These are phyloP conservation scores for Syzygium aqueum DNA, from an alignment of 345 rosid genomes.

Conservation along the genomic window DNA sequence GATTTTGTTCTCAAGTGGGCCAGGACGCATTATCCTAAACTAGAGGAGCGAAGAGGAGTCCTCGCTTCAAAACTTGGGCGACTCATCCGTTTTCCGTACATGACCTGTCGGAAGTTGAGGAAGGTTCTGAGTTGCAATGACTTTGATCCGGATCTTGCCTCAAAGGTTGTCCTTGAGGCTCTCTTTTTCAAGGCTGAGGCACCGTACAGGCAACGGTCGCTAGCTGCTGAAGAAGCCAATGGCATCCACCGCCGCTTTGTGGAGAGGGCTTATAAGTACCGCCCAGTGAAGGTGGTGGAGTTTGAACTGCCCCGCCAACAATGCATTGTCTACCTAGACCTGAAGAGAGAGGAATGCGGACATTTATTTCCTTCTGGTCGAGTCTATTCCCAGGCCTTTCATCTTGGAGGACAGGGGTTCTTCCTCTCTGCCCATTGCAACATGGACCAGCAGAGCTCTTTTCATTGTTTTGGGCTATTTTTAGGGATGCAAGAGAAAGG, in stretches of 20 bases:
- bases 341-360: constrained; percentile 55
- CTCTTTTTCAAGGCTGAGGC: constrained; percentile 75
- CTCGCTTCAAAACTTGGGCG: constrained; percentile 47
- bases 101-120: constrained; percentile 65
- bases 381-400: constrained; percentile 63
- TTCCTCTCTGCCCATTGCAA: constrained; percentile 60
- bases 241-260: constrained; percentile 32
- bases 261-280: constrained; percentile 62
- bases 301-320: constrained; percentile 60
- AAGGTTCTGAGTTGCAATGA: constrained; percentile 61
- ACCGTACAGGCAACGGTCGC: constrained; percentile 31
- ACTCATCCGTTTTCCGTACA: constrained; percentile 67
- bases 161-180: constrained; percentile 61
- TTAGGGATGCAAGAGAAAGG: constrained; percentile 67
- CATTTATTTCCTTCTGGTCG: constrained; percentile 45
- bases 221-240: constrained; percentile 34
- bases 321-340: constrained; percentile 71
- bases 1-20: constrained; percentile 71
- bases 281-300: constrained; percentile 70
- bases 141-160: constrained; percentile 42
- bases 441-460: constrained; percentile 47
- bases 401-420: constrained; percentile 65
- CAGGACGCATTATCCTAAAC: constrained; percentile 48
- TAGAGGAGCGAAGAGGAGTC: constrained; percentile 53
- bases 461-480: constrained; percentile 68